phyloP scores from a whole-genome alignment of 2,329 filamentous ascomycete genomes.

The Paraphoma sp. region DNA sequence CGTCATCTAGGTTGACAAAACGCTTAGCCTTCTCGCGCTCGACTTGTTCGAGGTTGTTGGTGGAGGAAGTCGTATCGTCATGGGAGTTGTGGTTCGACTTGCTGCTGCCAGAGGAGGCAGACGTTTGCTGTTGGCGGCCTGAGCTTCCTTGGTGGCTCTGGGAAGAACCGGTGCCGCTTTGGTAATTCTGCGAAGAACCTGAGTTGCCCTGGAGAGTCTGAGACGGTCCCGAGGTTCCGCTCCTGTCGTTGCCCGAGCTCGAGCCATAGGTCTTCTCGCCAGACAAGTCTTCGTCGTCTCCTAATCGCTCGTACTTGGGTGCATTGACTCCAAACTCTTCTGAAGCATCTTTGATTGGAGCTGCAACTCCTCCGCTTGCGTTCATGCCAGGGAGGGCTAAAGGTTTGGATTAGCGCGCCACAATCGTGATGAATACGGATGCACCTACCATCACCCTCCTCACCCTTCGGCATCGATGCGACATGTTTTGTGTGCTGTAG shows the following conservation, averaged over 20 bases:
- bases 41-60: constrained; percentile 3
- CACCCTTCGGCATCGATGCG: constrained; percentile 41
- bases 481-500: constrained; percentile 46
- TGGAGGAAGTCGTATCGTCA: background rate
- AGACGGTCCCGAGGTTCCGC: background rate
- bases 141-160: background rate
- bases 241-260: background rate
- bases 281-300: background rate
- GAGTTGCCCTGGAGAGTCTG: no score
- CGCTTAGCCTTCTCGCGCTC: constrained; percentile 9
- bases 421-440: background rate
- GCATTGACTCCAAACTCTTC: constrained; percentile 13
- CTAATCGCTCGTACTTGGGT: constrained; percentile 7
- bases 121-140: background rate
- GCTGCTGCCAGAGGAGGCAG: background rate
- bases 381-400: constrained; percentile 17
- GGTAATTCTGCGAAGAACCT: no score
- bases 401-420: no score
- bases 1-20: constrained; percentile 12
- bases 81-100: background rate
- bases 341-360: constrained; percentile 5
- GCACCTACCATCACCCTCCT: constrained; percentile 41
- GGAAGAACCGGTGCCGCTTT: no score
- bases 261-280: background rate
- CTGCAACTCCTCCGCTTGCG: constrained; percentile 12